Conservation (phyloP, 1,284 basidiomycete species). For the Ganoderma lingzhi region DNA sequence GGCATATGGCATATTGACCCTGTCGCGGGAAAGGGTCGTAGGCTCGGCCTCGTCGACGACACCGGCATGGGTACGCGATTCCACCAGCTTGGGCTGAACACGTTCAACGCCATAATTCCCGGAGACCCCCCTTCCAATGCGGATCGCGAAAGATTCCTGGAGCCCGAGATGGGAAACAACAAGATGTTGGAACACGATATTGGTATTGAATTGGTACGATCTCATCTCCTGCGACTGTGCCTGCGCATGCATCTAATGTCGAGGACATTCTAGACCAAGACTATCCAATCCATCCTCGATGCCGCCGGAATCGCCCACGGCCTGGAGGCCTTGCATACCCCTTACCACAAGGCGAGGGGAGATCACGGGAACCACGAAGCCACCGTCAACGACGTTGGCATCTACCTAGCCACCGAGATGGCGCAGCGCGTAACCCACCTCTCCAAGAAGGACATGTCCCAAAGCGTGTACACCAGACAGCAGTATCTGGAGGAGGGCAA, state of each 20-base stretch:
- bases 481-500: not conserved
- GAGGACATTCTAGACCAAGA: not conserved
- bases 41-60: not conserved
- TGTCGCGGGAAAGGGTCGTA: too few relatives aligned
- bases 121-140: not conserved
- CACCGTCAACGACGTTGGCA: not conserved
- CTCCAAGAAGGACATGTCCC: not conserved
- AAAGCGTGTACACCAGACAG: too few relatives aligned
- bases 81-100: not conserved
- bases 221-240: too few relatives aligned
- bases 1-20: not conserved
- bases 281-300: not conserved
- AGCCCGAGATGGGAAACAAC: not conserved
- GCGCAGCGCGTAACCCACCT: not conserved
- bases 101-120: too few relatives aligned
- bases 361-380: not conserved
- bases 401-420: not conserved
- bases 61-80: constrained; percentile 1
- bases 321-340: not conserved
- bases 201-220: not conserved
- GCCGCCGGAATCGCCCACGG: not conserved
- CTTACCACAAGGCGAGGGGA: not conserved
- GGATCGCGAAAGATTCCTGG: not conserved
- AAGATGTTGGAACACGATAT: not conserved
- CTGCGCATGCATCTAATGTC: too few relatives aligned